Conservation (phyloP, 2,329 filamentous ascomycete species). For the Magnaporthiopsis poae region DNA sequence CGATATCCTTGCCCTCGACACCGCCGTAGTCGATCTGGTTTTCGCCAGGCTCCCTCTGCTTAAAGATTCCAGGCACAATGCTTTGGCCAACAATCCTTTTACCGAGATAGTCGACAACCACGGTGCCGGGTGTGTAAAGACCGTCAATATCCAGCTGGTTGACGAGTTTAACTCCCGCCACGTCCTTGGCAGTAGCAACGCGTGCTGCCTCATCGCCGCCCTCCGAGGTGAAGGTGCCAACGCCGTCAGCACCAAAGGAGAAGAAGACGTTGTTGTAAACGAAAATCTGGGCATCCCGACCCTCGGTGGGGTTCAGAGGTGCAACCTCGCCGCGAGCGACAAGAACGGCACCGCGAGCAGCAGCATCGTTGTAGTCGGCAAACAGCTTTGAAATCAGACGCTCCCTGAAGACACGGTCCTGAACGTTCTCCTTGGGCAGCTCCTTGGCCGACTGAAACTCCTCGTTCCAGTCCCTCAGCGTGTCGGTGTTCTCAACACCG, state of each 20-base stretch:
- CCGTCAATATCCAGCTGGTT: conserved; percentile 95
- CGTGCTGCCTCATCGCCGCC: conserved; percentile 93
- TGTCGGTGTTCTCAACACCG: conserved; percentile 88
- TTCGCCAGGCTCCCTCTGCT: conserved; percentile 92
- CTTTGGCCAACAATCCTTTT: conserved; percentile 96
- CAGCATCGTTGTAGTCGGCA: conserved; percentile 94
- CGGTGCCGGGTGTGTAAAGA: conserved; percentile 88
- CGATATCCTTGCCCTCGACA: conserved; percentile 91
- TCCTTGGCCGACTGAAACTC: conserved; percentile 96
- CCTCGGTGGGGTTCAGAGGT: conserved; percentile 88
- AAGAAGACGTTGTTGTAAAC: conserved; percentile 99
- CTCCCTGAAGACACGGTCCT: conserved; percentile 92
- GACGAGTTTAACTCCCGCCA: conserved; percentile 83
- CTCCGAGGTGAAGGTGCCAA: conserved; percentile 92
- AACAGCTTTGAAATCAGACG: conserved; percentile 90
- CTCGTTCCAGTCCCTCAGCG: conserved; percentile 95
- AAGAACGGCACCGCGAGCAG: conserved; percentile 79
- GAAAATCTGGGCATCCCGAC: conserved; percentile 88
- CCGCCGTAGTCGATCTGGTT: conserved; percentile 98
- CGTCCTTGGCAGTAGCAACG: conserved; percentile 93
- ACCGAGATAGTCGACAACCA: conserved; percentile 92
- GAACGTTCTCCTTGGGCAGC: conserved; percentile 82
- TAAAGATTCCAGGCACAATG: conserved; percentile 97
- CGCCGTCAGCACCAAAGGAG: conserved; percentile 93
- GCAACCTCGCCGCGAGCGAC: conserved; percentile 88